Percentiles rank a stretch among this genome's conserved stretches.
Evolutionary conservation across 2,329 filamentous ascomycete species (phyloP).

Genomic region (Ceratocystis huliohia): DNA sequence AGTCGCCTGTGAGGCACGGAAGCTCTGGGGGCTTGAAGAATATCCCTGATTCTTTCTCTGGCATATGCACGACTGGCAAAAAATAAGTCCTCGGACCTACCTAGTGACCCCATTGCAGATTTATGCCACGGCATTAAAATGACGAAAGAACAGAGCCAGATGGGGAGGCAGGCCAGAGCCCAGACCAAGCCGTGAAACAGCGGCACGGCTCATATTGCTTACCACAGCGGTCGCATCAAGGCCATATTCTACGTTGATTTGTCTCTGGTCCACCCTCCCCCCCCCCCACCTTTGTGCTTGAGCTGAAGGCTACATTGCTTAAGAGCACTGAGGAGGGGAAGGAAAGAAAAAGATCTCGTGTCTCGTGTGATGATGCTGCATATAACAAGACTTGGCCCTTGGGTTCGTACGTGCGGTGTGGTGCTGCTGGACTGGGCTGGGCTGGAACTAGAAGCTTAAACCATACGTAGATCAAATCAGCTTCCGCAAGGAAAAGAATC

Average conservation of each 20-base stretch:
- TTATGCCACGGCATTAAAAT: not conserved
- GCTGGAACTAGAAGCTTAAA: constrained; percentile 3
- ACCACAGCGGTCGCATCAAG: not conserved
- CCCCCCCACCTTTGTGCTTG: not conserved
- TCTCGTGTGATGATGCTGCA: not conserved
- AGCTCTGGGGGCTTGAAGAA: not conserved
- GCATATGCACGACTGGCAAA: not conserved
- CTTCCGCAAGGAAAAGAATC: constrained; percentile 5
- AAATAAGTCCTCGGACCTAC: not conserved
- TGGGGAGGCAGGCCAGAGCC: not conserved
- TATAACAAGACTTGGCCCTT: not conserved
- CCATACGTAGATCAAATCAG: not conserved
- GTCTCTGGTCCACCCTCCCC: not conserved
- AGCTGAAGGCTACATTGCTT: not conserved
- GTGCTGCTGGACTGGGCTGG: not conserved
- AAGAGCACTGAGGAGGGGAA: not conserved
- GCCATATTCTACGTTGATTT: not conserved
- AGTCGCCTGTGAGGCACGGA: not conserved
- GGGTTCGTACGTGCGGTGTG: not conserved
- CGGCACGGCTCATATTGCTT: not conserved
- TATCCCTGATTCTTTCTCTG: not conserved
- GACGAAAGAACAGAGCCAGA: not conserved
- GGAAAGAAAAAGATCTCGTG: not conserved
- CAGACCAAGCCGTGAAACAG: not conserved
- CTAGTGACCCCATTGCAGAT: not conserved